Conservation (phyloP, 2,329 filamentous ascomycete genomes). For the Claviceps arundinis region DNA sequence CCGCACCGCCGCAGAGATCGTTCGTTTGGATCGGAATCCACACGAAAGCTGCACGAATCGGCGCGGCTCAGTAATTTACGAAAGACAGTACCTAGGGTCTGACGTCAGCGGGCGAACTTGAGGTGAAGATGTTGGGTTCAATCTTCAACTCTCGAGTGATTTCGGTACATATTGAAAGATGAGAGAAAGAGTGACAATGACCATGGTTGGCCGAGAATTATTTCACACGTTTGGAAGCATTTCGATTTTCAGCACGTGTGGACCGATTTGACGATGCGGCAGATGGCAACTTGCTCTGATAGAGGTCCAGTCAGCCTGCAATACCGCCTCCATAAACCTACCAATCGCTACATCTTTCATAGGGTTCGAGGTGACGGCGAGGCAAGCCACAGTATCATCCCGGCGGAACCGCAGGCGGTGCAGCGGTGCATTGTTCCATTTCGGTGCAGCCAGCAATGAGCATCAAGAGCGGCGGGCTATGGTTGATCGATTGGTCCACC, state of each 20-base stretch:
- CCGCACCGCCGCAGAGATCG: background rate
- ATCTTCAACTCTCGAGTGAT: too few relatives aligned
- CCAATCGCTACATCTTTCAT: too few relatives aligned
- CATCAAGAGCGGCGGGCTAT: background rate
- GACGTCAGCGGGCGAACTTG: background rate
- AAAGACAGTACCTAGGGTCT: background rate
- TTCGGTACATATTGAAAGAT: too few relatives aligned
- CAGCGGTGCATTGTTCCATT: background rate
- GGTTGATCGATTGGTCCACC: background rate
- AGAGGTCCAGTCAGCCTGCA: background rate
- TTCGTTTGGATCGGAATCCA: background rate
- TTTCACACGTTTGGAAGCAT: too few relatives aligned
- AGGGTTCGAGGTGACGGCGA: background rate
- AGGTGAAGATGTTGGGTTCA: background rate
- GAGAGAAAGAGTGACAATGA: too few relatives aligned
- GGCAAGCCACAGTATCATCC: background rate
- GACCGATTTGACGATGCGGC: slow-evolving; percentile 1
- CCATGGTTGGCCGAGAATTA: too few relatives aligned
- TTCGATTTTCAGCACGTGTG: background rate
- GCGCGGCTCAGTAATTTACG: too few relatives aligned
- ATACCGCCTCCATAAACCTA: background rate
- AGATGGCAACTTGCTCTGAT: background rate
- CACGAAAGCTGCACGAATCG: background rate
- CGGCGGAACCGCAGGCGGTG: background rate
- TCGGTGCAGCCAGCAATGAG: background rate